Conservation (phyloP, 148 eudicot species). For the Nepenthes mirabilis region DNA sequence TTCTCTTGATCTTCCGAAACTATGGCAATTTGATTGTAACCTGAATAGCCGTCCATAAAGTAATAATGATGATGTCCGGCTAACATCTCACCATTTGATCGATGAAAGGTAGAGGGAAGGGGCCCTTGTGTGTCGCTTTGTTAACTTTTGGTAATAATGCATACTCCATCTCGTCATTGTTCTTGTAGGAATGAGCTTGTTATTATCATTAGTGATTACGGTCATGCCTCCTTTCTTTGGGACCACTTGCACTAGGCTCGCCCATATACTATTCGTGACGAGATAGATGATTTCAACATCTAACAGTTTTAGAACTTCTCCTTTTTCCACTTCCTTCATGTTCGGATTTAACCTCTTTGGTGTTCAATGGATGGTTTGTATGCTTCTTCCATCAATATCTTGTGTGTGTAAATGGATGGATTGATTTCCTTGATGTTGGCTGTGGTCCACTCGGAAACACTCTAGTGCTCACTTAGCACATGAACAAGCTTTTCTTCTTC, state of each 20-base stretch:
- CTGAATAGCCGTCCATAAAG: not conserved
- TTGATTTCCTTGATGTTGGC: not conserved
- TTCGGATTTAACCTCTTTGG: not conserved
- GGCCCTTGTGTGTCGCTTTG: not conserved
- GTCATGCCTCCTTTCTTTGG: no score
- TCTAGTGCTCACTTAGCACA: not conserved
- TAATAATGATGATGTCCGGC: not conserved
- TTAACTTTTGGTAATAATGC: not conserved
- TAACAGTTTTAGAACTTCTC: not conserved
- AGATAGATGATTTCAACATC: no score
- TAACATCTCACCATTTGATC: not conserved
- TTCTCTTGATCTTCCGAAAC: constrained; percentile 1
- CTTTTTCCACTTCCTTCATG: not conserved
- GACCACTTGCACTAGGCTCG: no score
- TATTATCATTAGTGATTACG: no score
- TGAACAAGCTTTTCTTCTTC: not conserved
- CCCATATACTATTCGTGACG: no score
- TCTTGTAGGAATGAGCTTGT: no score
- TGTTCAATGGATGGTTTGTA: not conserved
- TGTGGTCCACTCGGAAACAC: not conserved
- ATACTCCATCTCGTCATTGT: no score
- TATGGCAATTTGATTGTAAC: not conserved
- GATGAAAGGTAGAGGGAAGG: not conserved
- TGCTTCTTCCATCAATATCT: not conserved
- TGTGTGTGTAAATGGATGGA: not conserved